These are phyloP conservation scores for Stephania japonica DNA, from an alignment of 164 flowering plant genomes.

Conservation along the genomic window DNA sequence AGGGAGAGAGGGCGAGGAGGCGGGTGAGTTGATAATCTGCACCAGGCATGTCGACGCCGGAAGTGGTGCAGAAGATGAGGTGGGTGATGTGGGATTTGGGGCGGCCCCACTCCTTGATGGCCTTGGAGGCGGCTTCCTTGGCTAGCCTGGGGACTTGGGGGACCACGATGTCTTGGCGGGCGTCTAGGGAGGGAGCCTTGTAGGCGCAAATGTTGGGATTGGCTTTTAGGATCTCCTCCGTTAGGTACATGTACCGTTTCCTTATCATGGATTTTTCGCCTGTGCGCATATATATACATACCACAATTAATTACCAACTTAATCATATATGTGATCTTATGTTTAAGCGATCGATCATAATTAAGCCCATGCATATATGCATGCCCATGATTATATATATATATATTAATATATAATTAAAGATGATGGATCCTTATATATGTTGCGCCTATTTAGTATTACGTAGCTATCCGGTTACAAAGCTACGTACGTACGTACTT, in stretches of 20 bases:
- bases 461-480: too few species aligned
- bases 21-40: slow-evolving; percentile 13
- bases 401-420: not conserved
- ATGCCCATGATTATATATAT: not conserved
- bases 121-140: slow-evolving; percentile 1
- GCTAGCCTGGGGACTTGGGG: not conserved
- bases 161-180: not conserved
- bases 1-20: slow-evolving; percentile 6
- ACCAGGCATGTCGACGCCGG: slow-evolving; percentile 19
- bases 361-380: not conserved
- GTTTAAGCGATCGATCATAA: too few species aligned
- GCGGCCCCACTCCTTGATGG: slow-evolving; percentile 3
- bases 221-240: not conserved
- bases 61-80: slow-evolving; percentile 15
- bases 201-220: not conserved
- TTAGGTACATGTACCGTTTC: not conserved
- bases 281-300: not conserved
- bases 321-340: too few species aligned
- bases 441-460: too few species aligned
- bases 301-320: not conserved
- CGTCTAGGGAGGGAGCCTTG: not conserved
- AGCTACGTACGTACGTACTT: too few species aligned
- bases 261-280: not conserved
- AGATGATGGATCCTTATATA: too few species aligned
- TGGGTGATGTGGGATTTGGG: slow-evolving; percentile 2